phyloP scores from a whole-genome alignment of 768 basidiomycete genomes.

The Exidia glandulosa region DNA sequence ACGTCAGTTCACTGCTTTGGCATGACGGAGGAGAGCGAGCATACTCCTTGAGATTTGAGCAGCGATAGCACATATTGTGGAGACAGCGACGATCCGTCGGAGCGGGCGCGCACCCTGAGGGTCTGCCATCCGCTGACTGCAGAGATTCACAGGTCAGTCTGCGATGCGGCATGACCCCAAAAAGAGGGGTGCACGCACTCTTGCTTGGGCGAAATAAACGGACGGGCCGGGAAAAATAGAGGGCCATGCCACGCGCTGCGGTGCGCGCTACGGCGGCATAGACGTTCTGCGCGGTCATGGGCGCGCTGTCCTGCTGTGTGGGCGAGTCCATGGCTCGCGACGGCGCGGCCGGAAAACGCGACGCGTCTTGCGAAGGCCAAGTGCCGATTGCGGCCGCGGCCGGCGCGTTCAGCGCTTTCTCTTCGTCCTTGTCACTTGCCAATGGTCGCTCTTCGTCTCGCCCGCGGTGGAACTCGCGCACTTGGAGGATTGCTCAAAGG shows the following conservation, averaged over 20 bases:
- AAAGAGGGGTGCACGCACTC: conserved; percentile 29
- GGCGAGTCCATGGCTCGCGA: not conserved
- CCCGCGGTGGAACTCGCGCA: no score
- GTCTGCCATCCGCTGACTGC: conserved; percentile 73
- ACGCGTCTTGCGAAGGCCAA: no score
- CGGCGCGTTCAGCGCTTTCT: no score
- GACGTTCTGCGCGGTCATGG: conserved; percentile 9
- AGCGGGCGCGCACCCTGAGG: conserved; percentile 44
- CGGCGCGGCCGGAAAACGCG: no score
- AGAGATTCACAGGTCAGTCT: not conserved
- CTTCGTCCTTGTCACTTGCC: no score
- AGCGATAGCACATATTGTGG: conserved; percentile 46
- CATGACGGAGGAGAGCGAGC: conserved; percentile 13
- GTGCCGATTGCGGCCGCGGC: no score
- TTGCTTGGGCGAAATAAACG: conserved; percentile 69
- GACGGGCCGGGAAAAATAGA: conserved; percentile 76
- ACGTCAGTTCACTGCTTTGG: conserved; percentile 18
- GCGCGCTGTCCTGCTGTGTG: not conserved
- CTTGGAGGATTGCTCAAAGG: no score
- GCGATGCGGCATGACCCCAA: not conserved
- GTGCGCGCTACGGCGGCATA: conserved; percentile 4
- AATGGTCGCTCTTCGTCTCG: no score
- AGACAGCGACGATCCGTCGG: conserved; percentile 40
- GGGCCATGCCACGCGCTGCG: conserved; percentile 26
- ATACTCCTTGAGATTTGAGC: conserved; percentile 56